Percentiles rank a stretch among this genome's conserved stretches.
phyloP scores from a whole-genome alignment of 345 rosid species.

The Kandelia obovata region DNA sequence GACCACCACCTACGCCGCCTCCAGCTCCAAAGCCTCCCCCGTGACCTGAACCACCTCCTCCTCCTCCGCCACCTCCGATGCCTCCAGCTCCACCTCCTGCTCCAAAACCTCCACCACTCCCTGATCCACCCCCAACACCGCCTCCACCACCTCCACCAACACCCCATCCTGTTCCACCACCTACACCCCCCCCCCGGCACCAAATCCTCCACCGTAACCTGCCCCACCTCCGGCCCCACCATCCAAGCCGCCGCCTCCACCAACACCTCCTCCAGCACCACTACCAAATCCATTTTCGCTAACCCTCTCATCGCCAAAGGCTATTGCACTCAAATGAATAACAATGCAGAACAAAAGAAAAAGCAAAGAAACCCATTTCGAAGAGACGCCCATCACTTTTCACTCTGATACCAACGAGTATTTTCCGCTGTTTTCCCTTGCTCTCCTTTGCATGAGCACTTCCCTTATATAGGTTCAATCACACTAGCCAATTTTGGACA shows the following conservation, averaged over 20 bases:
- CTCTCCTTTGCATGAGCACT: neutral
- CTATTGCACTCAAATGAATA: conserved; percentile 27
- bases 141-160: conserved; percentile 10
- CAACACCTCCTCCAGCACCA: conserved; percentile 13
- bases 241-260: conserved; percentile 24
- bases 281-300: conserved; percentile 20
- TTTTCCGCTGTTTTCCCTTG: neutral
- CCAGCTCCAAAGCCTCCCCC: conserved; percentile 40
- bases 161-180: conserved; percentile 31
- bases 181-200: conserved; percentile 45
- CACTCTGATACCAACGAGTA: neutral
- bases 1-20: conserved; percentile 52
- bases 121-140: conserved; percentile 8
- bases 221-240: conserved; percentile 32
- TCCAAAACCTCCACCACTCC: conserved; percentile 5
- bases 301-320: conserved; percentile 22
- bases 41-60: too few species aligned
- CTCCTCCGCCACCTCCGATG: conserved; percentile 20
- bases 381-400: conserved; percentile 24
- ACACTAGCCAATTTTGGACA: conserved; percentile 4
- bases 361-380: conserved; percentile 33
- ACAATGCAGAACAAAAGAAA: conserved; percentile 21
- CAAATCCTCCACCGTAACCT: conserved; percentile 40
- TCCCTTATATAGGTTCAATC: conserved; percentile 13
- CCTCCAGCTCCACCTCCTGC: conserved; percentile 27